Base-by-base conservation (phyloP, 345 rosid genomes). In the Geranium brycei region DNA sequence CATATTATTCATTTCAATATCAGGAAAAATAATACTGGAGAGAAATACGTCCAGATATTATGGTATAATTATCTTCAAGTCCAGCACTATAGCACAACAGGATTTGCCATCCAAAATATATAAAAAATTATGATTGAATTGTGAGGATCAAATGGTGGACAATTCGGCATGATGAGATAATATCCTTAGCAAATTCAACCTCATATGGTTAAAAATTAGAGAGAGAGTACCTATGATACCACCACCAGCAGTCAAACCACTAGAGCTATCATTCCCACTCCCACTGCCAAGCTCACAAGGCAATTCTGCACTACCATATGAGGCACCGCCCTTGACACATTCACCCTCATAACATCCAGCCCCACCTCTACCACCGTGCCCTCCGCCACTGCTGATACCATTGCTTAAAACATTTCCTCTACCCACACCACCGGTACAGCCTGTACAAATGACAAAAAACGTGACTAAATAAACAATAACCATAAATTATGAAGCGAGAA, bases 251-350 rank as follows among this genome's bases (percentile, higher is more conserved):
- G 96, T 81, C 47, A 87, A 80, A 74, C 76, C 77, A 73, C 71
- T 67, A 1, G 76, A 76, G 68, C 77, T 83, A 70, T 81, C 85
- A 59, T 82, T 80, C 62, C 99, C 99, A 80, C 99, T 95, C 81
- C 99, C 99, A 81, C 99, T 95, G 71, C 99, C 99, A 80, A 85
- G 97, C 78, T 91, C 97, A 75, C 99, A 95, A 60, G 99, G 99
- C 74, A 91, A 78, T 69, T 83, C 78, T 59, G 77, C 79, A 79
- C 82, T 78, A 69, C 99, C 99, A 80, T 95, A 95, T 12, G 93
- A 78, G 65, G 73, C 71, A 60, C 97, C 99, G 70, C 99, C 99
- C 16, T 73, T 84, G 60, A 82, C 67, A 51, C 83, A 88, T 62
- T 65, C 79, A 75, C 51, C 73, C 65, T 83, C 85, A 70, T 80